Evolutionary conservation across 2,329 filamentous ascomycete genomes (phyloP), one percentile per base, ranked within the genome.

Genomic region (Neofusicoccum laricinum): DNA sequence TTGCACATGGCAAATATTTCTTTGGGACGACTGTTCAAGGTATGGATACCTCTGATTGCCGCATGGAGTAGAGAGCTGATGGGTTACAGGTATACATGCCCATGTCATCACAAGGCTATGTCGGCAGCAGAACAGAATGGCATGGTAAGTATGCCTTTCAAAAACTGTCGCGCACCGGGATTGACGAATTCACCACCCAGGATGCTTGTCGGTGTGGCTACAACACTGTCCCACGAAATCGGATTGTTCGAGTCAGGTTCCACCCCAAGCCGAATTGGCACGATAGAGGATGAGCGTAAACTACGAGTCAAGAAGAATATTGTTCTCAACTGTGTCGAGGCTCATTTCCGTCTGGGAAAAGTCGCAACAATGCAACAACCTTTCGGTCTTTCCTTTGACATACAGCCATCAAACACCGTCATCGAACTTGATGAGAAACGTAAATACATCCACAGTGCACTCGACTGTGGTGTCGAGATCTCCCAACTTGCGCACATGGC

Each of bases 301-400:
- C 30, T 55, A 7, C 61, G 61, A 7, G 3, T 63, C 10, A 53
- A 46, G 19, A 63, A 63, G 19, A n/a, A 34, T 7, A 32, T 63
- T 12, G 40, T 63, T 12, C 40, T 63, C 21, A 7, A 46, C 8
- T 46, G 48, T 8, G 49, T 55, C 14, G 61, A 63, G 40, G 48
- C 61, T 2, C 48, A 45, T 30, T 55, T 46, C 17, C 61, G 61
- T 4, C 25, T 45, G 14, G 61, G 61, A 5, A 53, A 53, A 25
- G 50, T 3, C 34, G 40, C 38, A 6, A 19, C 61, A 4, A 32
- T 55, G 38, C 49, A 63, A 19, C 61, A 63, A 15, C 61, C 49
- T 2, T 63, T 63, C 14, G 49, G 48, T 30, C 48, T 53, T 25
- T 63, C 61, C 21, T 53, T 63, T 17, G 61, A 63, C 30, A 25